phyloP scores from a whole-genome alignment of 192 early-diverging fungal genomes.

The Coemansia sp. region DNA sequence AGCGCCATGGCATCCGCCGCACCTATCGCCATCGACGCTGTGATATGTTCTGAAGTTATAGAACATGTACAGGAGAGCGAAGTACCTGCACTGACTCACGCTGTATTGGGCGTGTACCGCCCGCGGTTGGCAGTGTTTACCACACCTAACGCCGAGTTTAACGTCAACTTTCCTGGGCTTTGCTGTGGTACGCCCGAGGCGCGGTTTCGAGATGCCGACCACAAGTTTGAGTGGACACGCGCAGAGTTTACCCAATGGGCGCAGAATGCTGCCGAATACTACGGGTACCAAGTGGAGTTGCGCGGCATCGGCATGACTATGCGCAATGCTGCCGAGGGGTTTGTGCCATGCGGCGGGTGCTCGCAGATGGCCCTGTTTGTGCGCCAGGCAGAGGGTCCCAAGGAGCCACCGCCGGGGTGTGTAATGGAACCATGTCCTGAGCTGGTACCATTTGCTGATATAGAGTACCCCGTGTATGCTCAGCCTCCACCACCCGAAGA shows the following conservation, averaged over 20 bases:
- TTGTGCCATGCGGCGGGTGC: conserved; percentile 60
- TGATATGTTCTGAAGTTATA: conserved; percentile 83
- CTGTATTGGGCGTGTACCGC: conserved; percentile 67
- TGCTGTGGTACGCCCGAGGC: conserved; percentile 68
- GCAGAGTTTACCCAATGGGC: conserved; percentile 82
- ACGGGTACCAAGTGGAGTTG: conserved; percentile 64
- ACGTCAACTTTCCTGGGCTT: conserved; percentile 80
- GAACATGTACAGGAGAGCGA: conserved; percentile 73
- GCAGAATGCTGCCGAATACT: conserved; percentile 54
- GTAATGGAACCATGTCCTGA: conserved; percentile 11
- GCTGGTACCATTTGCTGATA: conserved; percentile 37
- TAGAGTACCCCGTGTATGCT: conserved; percentile 61
- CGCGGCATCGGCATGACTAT: conserved; percentile 48
- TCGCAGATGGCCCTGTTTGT: conserved; percentile 79
- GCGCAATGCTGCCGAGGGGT: conserved; percentile 27
- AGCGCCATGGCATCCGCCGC: conserved; percentile 24
- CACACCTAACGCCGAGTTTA: conserved; percentile 92
- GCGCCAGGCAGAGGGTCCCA: conserved; percentile 6
- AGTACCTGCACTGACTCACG: conserved; percentile 62
- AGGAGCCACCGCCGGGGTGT: background rate
- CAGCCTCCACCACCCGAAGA: conserved; percentile 32
- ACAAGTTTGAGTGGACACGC: conserved; percentile 97
- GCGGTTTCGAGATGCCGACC: conserved; percentile 78
- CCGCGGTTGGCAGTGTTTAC: conserved; percentile 74
- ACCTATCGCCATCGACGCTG: conserved; percentile 60